Base-by-base conservation (phyloP, 2,329 filamentous ascomycete genomes). In the Calonectria fujianensis region DNA sequence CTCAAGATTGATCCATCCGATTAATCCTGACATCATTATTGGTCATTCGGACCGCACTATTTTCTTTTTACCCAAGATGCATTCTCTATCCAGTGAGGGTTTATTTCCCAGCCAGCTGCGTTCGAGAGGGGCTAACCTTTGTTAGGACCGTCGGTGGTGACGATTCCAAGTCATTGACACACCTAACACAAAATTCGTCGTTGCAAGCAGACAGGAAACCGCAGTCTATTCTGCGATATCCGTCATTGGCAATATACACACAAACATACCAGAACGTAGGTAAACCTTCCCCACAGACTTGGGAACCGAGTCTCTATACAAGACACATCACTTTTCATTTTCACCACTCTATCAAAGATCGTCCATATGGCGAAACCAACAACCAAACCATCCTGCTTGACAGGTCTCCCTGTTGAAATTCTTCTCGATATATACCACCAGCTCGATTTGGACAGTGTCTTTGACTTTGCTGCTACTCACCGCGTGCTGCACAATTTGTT, bases 381-480 rank as follows among this genome's bases (percentile, higher is more conserved):
- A n/a, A 69, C 70, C 50, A 75, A 74, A 54, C 27, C 66, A 2
- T 74, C 75, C 31, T 75, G 72, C 50, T 77, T 86, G 27, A 75
- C 82, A 59, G 78, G 77, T 54, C 74, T 88, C 61, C 89, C 89
- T 0, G 82, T 85, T 4, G 90, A 91, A 77, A 85, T 89, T 24
- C 79, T 89, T 3, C 80, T 90, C 14, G 86, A 89, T 27, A 87
- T 90, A 31, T 88, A 88, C 77, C 85, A 86, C 37, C 76, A 86
- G 24, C 82, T 90, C 66, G 85, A 88, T 70, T 73, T 89, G 1
- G 77, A 82, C 2, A 86, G 85, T 31, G 83, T 88, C 45, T 85
- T 84, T 67, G 83, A 82, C 39, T 82, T 88, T 39, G 86, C 82
- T n/a, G 77, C 81, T 18, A 79, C 82, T 3, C 87, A 84, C 75